Percentiles rank a stretch among this genome's conserved stretches.
phyloP scores from a whole-genome alignment of 2,329 filamentous ascomycete genomes.

The Emydomyces testavorans region DNA sequence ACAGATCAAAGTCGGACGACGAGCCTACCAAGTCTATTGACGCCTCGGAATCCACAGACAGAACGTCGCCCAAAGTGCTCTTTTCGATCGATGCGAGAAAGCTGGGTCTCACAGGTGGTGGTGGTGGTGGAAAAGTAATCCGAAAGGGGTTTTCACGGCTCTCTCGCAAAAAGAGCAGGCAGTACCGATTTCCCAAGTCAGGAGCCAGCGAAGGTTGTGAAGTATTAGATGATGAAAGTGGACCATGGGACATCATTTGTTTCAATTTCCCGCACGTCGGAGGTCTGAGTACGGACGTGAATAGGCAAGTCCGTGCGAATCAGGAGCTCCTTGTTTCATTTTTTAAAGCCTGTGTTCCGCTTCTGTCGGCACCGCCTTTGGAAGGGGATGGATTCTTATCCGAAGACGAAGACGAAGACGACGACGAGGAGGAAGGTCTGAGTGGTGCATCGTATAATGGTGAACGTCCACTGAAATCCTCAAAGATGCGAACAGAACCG shows the following conservation, averaged over 20 bases:
- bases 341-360: constrained; percentile 35
- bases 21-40: background rate
- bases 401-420: constrained; percentile 16
- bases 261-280: constrained; percentile 98
- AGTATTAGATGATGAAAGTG: constrained; percentile 20
- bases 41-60: background rate
- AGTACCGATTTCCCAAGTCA: background rate
- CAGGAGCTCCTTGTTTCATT: constrained; percentile 48
- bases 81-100: constrained; percentile 37
- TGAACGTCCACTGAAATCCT: constrained; percentile 9
- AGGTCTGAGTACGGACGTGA: constrained; percentile 82
- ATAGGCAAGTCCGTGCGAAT: constrained; percentile 86
- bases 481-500: constrained; percentile 22
- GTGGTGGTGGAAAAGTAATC: constrained; percentile 35
- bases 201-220: constrained; percentile 8
- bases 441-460: constrained; percentile 6
- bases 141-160: constrained; percentile 30
- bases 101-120: constrained; percentile 27
- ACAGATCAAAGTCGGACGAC: background rate
- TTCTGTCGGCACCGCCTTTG: constrained; percentile 26
- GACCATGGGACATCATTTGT: constrained; percentile 61
- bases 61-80: constrained; percentile 25
- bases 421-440: constrained; percentile 14
- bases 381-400: constrained; percentile 16
- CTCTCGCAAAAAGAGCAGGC: background rate